A percentile compares a stretch with the other conserved stretches of the same genome.
Evolutionary conservation across 331 rosid species (phyloP).

Genomic region (Cucumis variabilis): DNA sequence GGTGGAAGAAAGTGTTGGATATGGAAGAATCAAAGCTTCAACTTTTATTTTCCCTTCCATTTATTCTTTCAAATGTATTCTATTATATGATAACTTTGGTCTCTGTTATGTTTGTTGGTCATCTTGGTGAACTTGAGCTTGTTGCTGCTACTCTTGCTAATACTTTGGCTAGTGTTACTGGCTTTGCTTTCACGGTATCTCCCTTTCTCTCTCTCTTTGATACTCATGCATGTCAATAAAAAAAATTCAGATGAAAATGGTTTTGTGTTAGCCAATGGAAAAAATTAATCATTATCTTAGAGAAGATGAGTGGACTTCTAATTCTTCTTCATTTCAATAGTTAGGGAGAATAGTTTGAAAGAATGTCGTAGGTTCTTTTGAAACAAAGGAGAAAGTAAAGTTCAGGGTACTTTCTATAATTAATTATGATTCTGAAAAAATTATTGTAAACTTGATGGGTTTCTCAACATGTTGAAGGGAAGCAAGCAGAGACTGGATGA

Average conservation of each 20-base stretch:
- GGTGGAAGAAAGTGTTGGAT: conserved; percentile 67
- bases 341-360: no score
- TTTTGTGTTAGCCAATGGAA: neutral
- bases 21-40: conserved; percentile 69
- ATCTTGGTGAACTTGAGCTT: conserved; percentile 36
- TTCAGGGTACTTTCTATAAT: neutral
- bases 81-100: conserved; percentile 65
- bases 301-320: neutral
- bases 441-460: neutral
- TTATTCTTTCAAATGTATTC: conserved; percentile 73
- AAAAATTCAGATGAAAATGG: neutral
- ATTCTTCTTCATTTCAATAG: neutral
- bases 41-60: conserved; percentile 59
- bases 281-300: neutral
- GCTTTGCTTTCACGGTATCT: neutral
- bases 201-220: neutral
- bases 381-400: no score
- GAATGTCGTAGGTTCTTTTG: no score
- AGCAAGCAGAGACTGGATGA: neutral
- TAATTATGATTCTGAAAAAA: neutral
- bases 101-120: conserved; percentile 94
- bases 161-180: conserved; percentile 14
- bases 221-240: no score
- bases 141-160: conserved; percentile 8
- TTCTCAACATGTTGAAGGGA: neutral